Conservation (phyloP, 31 red algal genomes). For the Asparagopsis taxiformis region DNA sequence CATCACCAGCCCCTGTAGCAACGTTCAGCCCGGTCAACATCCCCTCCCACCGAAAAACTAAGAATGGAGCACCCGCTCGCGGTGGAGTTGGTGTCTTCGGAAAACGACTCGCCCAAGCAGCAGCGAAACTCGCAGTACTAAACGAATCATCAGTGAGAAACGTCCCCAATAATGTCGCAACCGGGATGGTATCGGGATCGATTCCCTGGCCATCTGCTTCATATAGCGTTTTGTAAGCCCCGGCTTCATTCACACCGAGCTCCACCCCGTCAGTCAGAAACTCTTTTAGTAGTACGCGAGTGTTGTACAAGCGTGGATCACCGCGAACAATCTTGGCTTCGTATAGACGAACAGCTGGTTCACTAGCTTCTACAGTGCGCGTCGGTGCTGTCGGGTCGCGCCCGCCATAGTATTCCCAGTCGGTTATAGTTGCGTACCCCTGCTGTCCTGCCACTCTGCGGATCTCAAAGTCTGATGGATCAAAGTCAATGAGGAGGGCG, state of each 20-base stretch:
- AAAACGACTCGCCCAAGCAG: slow-evolving; percentile 55
- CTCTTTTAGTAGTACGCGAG: slow-evolving; percentile 82
- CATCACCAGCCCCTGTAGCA: slow-evolving; percentile 7
- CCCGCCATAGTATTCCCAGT: slow-evolving; percentile 78
- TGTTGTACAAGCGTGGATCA: slow-evolving; percentile 38
- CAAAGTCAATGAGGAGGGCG: slow-evolving; percentile 37
- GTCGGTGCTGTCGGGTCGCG: slow-evolving; percentile 64
- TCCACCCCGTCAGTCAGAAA: slow-evolving; percentile 64
- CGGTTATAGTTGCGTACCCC: slow-evolving; percentile 69
- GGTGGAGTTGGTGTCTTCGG: slow-evolving; percentile 59
- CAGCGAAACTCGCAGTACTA: slow-evolving; percentile 30
- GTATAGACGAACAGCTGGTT: slow-evolving; percentile 63
- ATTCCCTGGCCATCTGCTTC: slow-evolving; percentile 11
- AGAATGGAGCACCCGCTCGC: slow-evolving; percentile 47
- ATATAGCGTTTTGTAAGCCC: slow-evolving; percentile 67
- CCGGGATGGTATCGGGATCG: slow-evolving; percentile 42
- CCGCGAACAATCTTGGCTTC: slow-evolving; percentile 47
- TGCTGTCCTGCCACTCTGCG: slow-evolving; percentile 60
- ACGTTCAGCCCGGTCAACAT: slow-evolving; percentile 39
- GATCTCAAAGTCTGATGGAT: slow-evolving; percentile 77
- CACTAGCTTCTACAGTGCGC: slow-evolving; percentile 48
- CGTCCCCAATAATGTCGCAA: slow-evolving; percentile 69
- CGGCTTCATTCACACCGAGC: slow-evolving; percentile 66
- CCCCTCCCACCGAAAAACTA: slow-evolving; percentile 87
- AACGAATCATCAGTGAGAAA: slow-evolving; percentile 76